Evolutionary conservation across 805 yeast species (phyloP), one percentile per base, ranked within the genome.

Genomic region (Saccharomycopsis vini): DNA sequence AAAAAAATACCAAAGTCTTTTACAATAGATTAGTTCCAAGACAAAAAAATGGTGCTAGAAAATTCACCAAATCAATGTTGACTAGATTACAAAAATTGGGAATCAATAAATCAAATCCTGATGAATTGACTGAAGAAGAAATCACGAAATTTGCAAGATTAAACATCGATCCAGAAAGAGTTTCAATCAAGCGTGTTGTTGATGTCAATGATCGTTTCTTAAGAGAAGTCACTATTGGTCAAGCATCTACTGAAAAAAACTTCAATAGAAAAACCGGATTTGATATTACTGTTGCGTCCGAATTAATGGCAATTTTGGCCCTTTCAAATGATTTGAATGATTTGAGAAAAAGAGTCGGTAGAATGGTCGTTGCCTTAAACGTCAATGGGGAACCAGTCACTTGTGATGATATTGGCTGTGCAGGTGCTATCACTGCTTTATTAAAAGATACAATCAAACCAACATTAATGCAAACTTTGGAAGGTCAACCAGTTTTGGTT

Each of bases 391-490:
- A 69, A 39, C 95, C 97, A 51, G 72, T 90, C 55, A 89, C 97
- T 41, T 85, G 89, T 55, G 97, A 90, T 62, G 97, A 90, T 59
- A 71, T 90, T 55, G 96, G 97, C 29, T 79, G 86, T 63, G 95
- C 95, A 22, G 97, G 97, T 57, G 97, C 97, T 15, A 67, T 90
- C 50, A 82, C 97, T 40, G 97, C 97, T 10, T 72, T 90, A 57
- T 70, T 90, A 72, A 90, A 88, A 67, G 97, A 90, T 60, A 95
- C 97, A 20, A 80, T 90, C 61, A 90, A 89, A 68, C 97, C 97
- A 53, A 90, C 86, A 61, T 65, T 90, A 61, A 90, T 90, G 97
- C 97, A 90, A 66, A 86, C 97, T 40, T 73, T 90, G 50, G 97
- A 90, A 66, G 97, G 97, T 48, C 89, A 97, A 5, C 97, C 97